These are phyloP conservation scores for Mycena maculata DNA, from an alignment of 768 basidiomycete genomes.

Conservation along the genomic window DNA sequence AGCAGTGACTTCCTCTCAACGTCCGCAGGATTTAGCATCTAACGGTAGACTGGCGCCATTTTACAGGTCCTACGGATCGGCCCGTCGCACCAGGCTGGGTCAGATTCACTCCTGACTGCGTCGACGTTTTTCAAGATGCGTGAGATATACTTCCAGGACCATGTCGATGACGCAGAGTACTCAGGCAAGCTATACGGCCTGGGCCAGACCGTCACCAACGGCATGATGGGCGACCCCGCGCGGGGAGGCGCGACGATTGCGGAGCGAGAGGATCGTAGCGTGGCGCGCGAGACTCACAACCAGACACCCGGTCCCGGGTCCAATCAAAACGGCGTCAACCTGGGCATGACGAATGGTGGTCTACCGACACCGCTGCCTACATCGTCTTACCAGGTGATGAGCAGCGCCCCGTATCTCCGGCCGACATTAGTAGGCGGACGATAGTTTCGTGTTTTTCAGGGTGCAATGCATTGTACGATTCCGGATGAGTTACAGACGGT, in stretches of 20 bases:
- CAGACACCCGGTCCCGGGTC: constrained; percentile 62
- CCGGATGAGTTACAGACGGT: constrained; percentile 10
- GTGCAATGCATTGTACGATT: constrained; percentile 31
- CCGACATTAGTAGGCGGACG: constrained; percentile 68
- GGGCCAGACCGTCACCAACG: constrained; percentile 84
- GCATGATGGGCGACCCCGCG: constrained; percentile 64
- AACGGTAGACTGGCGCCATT: constrained; percentile 21
- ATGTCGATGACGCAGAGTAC: constrained; percentile 86
- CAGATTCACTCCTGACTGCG: constrained; percentile 94
- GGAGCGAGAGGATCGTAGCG: constrained; percentile 78
- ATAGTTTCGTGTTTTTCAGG: constrained; percentile 44
- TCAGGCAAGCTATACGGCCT: constrained; percentile 88
- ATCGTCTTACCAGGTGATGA: constrained; percentile 70
- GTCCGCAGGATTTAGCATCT: constrained; percentile 12
- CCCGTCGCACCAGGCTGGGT: constrained; percentile 94
- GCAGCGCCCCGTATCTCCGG: constrained; percentile 74
- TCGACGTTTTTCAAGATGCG: constrained; percentile 97
- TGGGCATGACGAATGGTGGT: constrained; percentile 61
- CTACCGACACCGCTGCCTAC: constrained; percentile 58
- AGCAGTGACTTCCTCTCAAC: not conserved
- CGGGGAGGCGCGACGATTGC: constrained; percentile 85
- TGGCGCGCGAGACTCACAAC: constrained; percentile 63
- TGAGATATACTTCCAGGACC: constrained; percentile 89
- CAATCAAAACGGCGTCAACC: constrained; percentile 53
- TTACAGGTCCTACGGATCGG: constrained; percentile 88